phyloP scores from a whole-genome alignment of 345 rosid species.

The Aquilaria malaccensis region DNA sequence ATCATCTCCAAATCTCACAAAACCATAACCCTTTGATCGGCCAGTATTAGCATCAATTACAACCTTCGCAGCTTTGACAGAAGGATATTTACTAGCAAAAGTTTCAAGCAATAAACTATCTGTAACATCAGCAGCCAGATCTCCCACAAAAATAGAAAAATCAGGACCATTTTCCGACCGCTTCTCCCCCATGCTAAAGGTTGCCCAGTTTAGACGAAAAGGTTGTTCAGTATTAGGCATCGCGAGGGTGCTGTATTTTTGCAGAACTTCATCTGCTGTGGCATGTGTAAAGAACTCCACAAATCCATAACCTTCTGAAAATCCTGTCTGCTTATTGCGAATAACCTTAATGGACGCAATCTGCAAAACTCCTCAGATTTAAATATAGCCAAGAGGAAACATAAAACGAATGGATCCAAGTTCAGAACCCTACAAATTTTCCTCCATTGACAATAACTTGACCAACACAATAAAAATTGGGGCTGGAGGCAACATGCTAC shows the following conservation, averaged over 20 bases:
- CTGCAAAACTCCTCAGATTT: conserved; percentile 25
- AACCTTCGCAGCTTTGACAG: conserved; percentile 89
- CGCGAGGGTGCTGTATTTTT: conserved; percentile 46
- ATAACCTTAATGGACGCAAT: conserved; percentile 83
- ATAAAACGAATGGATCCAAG: background rate
- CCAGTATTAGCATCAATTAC: conserved; percentile 91
- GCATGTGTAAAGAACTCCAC: conserved; percentile 79
- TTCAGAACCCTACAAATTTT: no score
- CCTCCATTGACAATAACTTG: no score
- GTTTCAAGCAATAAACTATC: conserved; percentile 69
- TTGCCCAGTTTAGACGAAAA: conserved; percentile 98
- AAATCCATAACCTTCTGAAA: conserved; percentile 92
- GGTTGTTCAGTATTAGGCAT: conserved; percentile 86
- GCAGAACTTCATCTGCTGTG: conserved; percentile 83
- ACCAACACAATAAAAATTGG: no score
- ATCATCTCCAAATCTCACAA: conserved; percentile 96
- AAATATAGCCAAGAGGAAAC: background rate
- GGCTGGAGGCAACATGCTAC: no score
- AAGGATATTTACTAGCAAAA: conserved; percentile 64
- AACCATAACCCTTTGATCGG: conserved; percentile 96
- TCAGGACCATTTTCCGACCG: conserved; percentile 81
- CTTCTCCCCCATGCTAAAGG: conserved; percentile 86
- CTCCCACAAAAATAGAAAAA: conserved; percentile 94
- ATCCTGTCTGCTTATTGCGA: conserved; percentile 84
- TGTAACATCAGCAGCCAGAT: conserved; percentile 88